These are phyloP conservation scores for Eucommia ulmoides DNA, from an alignment of 257 asterid species.

Conservation along the genomic window DNA sequence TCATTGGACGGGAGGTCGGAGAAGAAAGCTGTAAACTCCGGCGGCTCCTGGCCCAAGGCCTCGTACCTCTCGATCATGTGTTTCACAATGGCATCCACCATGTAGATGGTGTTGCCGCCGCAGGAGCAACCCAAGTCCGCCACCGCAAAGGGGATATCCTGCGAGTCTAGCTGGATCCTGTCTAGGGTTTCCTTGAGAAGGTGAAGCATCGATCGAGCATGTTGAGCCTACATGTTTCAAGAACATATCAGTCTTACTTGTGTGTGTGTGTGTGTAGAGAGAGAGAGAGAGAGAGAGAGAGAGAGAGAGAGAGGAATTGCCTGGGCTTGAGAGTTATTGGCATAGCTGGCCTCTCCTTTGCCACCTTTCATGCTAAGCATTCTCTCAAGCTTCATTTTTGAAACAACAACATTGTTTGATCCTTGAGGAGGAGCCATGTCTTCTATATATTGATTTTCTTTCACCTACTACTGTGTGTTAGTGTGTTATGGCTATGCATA, in stretches of 20 bases:
- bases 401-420: constrained; percentile 50
- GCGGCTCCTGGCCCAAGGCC: constrained; percentile 30
- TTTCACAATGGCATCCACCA: constrained; percentile 59
- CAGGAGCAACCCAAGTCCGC: constrained; percentile 92
- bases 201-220: constrained; percentile 81
- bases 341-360: constrained; percentile 85
- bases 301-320: constrained; percentile 13
- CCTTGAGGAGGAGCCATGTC: constrained; percentile 48
- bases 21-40: constrained; percentile 79
- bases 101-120: constrained; percentile 76
- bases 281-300: not conserved
- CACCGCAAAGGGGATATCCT: constrained; percentile 48
- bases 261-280: not conserved
- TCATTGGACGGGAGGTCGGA: constrained; percentile 90
- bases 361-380: constrained; percentile 93
- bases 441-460: too few species aligned
- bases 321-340: constrained; percentile 91
- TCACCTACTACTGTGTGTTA: too few species aligned
- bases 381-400: constrained; percentile 59
- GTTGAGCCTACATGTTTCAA: constrained; percentile 58
- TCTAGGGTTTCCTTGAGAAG: constrained; percentile 58
- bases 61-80: constrained; percentile 62
- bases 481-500: too few species aligned
- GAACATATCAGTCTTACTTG: too few species aligned
- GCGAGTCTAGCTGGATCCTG: constrained; percentile 31